phyloP scores from a whole-genome alignment of 2,329 filamentous ascomycete species.

The Dichotomopilus funicola region DNA sequence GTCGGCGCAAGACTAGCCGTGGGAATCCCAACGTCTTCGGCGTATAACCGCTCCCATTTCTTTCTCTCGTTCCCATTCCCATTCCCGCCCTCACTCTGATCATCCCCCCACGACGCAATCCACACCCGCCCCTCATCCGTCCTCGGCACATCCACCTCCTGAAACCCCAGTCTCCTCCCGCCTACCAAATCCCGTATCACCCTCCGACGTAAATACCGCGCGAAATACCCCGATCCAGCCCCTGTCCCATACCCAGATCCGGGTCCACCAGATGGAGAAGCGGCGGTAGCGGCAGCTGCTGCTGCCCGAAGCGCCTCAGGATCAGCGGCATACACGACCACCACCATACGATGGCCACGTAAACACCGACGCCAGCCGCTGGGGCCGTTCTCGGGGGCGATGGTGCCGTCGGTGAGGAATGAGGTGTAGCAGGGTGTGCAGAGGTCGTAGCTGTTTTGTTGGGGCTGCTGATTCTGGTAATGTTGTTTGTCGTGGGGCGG shows the following conservation, averaged over 20 bases:
- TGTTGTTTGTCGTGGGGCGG: conserved; percentile 16
- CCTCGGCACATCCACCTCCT: conserved; percentile 29
- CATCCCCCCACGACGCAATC: conserved; percentile 47
- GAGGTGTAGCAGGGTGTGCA: conserved; percentile 71
- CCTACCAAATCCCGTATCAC: conserved; percentile 70
- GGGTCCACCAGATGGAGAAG: too few relatives aligned
- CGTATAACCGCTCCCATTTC: conserved; percentile 42
- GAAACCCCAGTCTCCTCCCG: conserved; percentile 61
- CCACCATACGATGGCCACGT: conserved; percentile 71
- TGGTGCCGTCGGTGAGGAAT: conserved; percentile 55
- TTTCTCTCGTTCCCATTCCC: conserved; percentile 12
- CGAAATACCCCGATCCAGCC: too few relatives aligned
- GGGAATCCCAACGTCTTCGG: conserved; percentile 43
- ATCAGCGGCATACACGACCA: conserved; percentile 60
- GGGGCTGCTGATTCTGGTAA: conserved; percentile 37
- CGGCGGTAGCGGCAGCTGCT: conserved; percentile 45
- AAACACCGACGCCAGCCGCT: conserved; percentile 79
- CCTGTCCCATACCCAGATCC: too few relatives aligned
- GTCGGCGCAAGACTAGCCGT: neutral
- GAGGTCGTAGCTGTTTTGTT: conserved; percentile 61
- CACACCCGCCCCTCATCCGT: conserved; percentile 30
- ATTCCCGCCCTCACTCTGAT: conserved; percentile 17
- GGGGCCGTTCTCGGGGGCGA: conserved; percentile 69
- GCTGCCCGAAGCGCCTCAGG: neutral
- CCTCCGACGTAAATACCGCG: conserved; percentile 31